Evolutionary conservation across 768 basidiomycete genomes (phyloP).

Genomic region (Strobilomyces dryophilus): DNA sequence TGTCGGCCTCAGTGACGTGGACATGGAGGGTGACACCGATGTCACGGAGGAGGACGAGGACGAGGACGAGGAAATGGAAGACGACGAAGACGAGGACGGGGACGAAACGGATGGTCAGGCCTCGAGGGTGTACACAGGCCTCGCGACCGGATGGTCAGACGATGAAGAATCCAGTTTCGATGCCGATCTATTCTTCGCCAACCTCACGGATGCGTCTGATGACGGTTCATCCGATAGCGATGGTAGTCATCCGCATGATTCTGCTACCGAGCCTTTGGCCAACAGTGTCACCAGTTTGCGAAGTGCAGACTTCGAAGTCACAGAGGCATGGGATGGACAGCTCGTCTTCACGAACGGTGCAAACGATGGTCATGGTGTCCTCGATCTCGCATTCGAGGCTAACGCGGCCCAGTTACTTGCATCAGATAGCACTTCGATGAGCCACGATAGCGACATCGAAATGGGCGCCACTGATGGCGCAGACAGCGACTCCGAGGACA

Average conservation of each 20-base stretch:
- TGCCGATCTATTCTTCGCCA: conserved; percentile 80
- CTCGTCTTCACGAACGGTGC: conserved; percentile 67
- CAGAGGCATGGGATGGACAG: conserved; percentile 73
- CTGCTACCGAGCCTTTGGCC: conserved; percentile 18
- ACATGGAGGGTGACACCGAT: conserved; percentile 62
- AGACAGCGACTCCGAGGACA: conserved; percentile 36
- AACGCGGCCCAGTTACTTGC: conserved; percentile 48
- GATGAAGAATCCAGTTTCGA: conserved; percentile 77
- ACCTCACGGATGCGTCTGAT: conserved; percentile 56
- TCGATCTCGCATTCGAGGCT: conserved; percentile 72
- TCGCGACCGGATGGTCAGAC: conserved; percentile 75
- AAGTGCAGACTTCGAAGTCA: conserved; percentile 50
- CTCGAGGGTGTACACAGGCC: conserved; percentile 50
- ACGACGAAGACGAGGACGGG: conserved; percentile 41
- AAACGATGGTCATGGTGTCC: conserved; percentile 43
- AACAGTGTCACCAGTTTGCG: conserved; percentile 35
- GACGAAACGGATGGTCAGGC: conserved; percentile 45
- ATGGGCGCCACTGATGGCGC: conserved; percentile 37
- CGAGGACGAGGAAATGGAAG: conserved; percentile 36
- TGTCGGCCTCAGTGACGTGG: conserved; percentile 58
- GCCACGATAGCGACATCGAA: conserved; percentile 49
- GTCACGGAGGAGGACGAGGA: conserved; percentile 60
- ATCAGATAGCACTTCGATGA: conserved; percentile 45
- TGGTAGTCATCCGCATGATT: conserved; percentile 41
- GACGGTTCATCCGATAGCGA: conserved; percentile 38